Evolutionary conservation across 208 protist species (phyloP).

Genomic region (Acanthamoeba healyi): DNA sequence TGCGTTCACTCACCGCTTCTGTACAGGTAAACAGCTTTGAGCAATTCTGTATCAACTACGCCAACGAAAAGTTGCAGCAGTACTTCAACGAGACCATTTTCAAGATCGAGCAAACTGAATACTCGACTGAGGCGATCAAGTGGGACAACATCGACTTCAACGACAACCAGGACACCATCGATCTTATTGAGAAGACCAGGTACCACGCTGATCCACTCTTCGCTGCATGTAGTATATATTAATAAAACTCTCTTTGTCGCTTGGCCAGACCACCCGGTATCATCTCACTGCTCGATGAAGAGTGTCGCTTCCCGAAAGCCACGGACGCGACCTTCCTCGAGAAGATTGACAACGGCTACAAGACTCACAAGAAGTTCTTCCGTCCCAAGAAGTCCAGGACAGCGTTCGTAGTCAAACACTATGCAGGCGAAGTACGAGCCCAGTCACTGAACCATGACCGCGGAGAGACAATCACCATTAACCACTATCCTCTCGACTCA

Average conservation of each 20-base stretch:
- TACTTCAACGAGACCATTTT: constrained; percentile 92
- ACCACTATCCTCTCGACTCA: background rate
- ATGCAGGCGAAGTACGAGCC: constrained; percentile 87
- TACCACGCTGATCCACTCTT: constrained; percentile 32
- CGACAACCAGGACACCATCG: constrained; percentile 89
- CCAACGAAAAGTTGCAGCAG: constrained; percentile 91
- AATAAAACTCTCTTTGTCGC: background rate
- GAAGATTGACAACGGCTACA: constrained; percentile 84
- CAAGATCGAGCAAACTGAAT: constrained; percentile 90
- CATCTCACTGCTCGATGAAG: constrained; percentile 86
- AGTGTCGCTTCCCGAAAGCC: constrained; percentile 87
- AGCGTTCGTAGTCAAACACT: constrained; percentile 88
- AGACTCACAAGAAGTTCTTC: constrained; percentile 73
- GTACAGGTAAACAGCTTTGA: constrained; percentile 82
- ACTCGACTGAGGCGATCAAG: constrained; percentile 86
- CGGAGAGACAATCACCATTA: background rate
- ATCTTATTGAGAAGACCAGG: constrained; percentile 83
- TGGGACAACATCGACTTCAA: constrained; percentile 89
- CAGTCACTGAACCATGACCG: constrained; percentile 52
- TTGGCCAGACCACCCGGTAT: constrained; percentile 85
- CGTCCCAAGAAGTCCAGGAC: constrained; percentile 66
- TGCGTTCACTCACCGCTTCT: background rate
- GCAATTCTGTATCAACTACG: constrained; percentile 92
- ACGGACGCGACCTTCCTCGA: constrained; percentile 82
- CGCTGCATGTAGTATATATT: background rate